Percentiles rank a stretch among this genome's conserved stretches.
These are phyloP conservation scores for Leccinum arenicola DNA, from an alignment of 768 basidiomycete species.

Conservation along the genomic window DNA sequence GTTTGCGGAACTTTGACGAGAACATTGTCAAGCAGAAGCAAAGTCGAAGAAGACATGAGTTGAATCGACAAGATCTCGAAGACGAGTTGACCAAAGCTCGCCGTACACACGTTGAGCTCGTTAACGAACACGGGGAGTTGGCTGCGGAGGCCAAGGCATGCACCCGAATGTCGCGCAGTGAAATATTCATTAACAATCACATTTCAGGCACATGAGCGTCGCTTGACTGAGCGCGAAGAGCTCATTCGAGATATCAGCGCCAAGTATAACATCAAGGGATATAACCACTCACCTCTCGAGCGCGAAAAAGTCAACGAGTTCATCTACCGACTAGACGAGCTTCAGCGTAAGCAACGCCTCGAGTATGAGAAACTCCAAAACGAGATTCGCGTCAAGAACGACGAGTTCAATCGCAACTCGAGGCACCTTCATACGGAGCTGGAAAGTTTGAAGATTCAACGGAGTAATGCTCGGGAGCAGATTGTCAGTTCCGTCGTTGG, in stretches of 20 bases:
- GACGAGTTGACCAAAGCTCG: conserved; percentile 53
- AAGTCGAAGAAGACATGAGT: conserved; percentile 44
- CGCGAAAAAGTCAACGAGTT: conserved; percentile 74
- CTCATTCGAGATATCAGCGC: conserved; percentile 68
- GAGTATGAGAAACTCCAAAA: conserved; percentile 70
- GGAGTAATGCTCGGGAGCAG: conserved; percentile 49
- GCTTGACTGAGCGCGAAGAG: conserved; percentile 67
- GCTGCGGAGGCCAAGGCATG: conserved; percentile 70
- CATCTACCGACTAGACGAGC: conserved; percentile 57
- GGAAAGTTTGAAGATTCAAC: conserved; percentile 53
- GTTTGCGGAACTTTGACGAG: conserved; percentile 57
- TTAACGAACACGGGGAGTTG: conserved; percentile 64
- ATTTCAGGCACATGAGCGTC: conserved; percentile 66
- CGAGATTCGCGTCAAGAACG: conserved; percentile 53
- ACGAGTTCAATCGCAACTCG: conserved; percentile 63
- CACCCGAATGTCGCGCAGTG: neutral
- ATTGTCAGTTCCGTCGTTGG: conserved; percentile 42
- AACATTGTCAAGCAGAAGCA: conserved; percentile 52
- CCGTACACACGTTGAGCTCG: conserved; percentile 51
- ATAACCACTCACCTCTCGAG: conserved; percentile 65
- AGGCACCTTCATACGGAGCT: conserved; percentile 55
- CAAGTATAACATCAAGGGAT: conserved; percentile 72
- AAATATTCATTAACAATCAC: neutral
- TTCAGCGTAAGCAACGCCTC: conserved; percentile 57
- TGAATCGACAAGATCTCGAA: conserved; percentile 58